Percentiles rank a stretch among this genome's conserved stretches.
Conservation (phyloP, 495 filamentous ascomycete genomes). For the Aspergillus saccharolyticus region DNA sequence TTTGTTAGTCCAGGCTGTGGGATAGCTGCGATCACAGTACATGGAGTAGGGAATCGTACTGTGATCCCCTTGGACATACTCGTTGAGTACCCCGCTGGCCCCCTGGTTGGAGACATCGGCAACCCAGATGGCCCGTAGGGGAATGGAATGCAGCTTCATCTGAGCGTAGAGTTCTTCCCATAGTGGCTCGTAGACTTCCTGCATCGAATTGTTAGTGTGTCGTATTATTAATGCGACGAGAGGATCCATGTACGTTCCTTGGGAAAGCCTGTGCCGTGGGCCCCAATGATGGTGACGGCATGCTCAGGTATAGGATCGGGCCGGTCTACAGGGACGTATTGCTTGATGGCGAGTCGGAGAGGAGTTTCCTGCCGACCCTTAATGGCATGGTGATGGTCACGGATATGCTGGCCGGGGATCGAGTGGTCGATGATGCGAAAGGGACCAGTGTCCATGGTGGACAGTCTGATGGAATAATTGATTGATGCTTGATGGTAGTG, state of each 20-base stretch:
- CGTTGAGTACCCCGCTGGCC: constrained; percentile 62
- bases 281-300: constrained; percentile 59
- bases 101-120: constrained; percentile 68
- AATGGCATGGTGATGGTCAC: constrained; percentile 50
- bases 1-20: background rate
- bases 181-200: constrained; percentile 73
- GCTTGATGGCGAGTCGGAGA: constrained; percentile 60
- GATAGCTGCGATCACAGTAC: background rate
- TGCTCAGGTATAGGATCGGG: constrained; percentile 51
- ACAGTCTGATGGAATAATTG: background rate
- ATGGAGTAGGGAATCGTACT: constrained; percentile 33
- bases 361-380: constrained; percentile 41
- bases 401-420: constrained; percentile 51
- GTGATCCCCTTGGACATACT: constrained; percentile 58
- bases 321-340: constrained; percentile 60
- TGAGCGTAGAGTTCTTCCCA: constrained; percentile 59
- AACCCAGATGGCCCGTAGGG: constrained; percentile 67
- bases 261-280: constrained; percentile 54
- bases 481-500: background rate
- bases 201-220: background rate
- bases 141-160: constrained; percentile 38
- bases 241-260: constrained; percentile 17
- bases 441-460: background rate
- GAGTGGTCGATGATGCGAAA: constrained; percentile 44
- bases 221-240: too few relatives aligned